Conservation (phyloP, 2,329 filamentous ascomycete species). For the Aspergillus felis region DNA sequence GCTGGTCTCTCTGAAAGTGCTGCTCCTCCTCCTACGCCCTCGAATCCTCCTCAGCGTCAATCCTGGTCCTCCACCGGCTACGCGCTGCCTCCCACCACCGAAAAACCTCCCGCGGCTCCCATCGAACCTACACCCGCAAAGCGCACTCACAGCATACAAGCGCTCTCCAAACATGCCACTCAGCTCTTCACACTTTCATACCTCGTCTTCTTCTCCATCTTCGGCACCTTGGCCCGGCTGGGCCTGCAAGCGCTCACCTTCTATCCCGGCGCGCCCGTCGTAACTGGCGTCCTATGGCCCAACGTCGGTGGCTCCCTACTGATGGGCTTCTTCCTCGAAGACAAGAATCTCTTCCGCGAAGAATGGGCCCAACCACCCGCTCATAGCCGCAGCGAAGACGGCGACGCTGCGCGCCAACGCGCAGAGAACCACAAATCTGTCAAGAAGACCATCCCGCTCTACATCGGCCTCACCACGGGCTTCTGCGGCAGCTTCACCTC, state of each 20-base stretch:
- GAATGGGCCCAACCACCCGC: constrained; percentile 52
- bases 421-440: constrained; percentile 55
- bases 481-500: constrained; percentile 89
- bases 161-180: constrained; percentile 51
- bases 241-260: constrained; percentile 74
- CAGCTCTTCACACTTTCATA: constrained; percentile 72
- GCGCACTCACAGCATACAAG: constrained; percentile 6
- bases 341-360: constrained; percentile 67
- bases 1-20: constrained; percentile 20
- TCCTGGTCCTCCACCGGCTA: constrained; percentile 36
- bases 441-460: constrained; percentile 86
- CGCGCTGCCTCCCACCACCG: constrained; percentile 12
- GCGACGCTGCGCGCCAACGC: constrained; percentile 20
- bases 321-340: constrained; percentile 82
- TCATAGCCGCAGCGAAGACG: constrained; percentile 9
- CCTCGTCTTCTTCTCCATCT: constrained; percentile 77
- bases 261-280: constrained; percentile 72
- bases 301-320: constrained; percentile 78
- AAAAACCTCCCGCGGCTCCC: constrained; percentile 10
- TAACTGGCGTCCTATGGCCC: constrained; percentile 76
- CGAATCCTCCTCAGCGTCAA: constrained; percentile 19
- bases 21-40: constrained; percentile 20
- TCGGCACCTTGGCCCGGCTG: constrained; percentile 78
- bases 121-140: constrained; percentile 10
- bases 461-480: constrained; percentile 79